phyloP scores from a whole-genome alignment of 345 rosid species.

The Lepidium sativum region DNA sequence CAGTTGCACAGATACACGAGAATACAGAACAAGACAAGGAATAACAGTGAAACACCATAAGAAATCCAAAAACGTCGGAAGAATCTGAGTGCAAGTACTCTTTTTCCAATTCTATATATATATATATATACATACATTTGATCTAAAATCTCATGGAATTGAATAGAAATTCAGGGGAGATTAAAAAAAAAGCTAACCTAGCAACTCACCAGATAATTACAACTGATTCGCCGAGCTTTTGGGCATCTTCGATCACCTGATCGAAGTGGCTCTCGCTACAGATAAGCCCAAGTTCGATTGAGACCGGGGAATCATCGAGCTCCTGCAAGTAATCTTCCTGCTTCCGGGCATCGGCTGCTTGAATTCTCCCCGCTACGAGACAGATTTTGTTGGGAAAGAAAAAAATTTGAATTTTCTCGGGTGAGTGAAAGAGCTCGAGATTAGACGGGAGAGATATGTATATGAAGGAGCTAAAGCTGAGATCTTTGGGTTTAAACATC shows the following conservation, averaged over 20 bases:
- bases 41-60: neutral
- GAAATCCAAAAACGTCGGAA: neutral
- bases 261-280: slow-evolving; percentile 61
- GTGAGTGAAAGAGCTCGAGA: slow-evolving; percentile 8
- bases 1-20: neutral
- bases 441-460: neutral
- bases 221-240: slow-evolving; percentile 47
- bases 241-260: slow-evolving; percentile 70
- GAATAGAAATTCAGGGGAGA: neutral
- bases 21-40: neutral
- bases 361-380: slow-evolving; percentile 13
- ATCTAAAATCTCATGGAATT: neutral
- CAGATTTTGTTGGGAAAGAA: neutral
- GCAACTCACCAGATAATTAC: slow-evolving; percentile 61
- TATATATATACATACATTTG: neutral
- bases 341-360: slow-evolving; percentile 16
- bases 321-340: slow-evolving; percentile 35
- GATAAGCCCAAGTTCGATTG: slow-evolving; percentile 47
- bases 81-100: neutral
- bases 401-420: neutral
- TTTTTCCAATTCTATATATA: neutral
- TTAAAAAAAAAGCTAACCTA: neutral
- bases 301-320: slow-evolving; percentile 57
- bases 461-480: slow-evolving; percentile 11
- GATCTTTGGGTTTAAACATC: slow-evolving; percentile 23